Evolutionary conservation across 1,284 basidiomycete species (phyloP).

Genomic region (Pisolithus thermaeus): DNA sequence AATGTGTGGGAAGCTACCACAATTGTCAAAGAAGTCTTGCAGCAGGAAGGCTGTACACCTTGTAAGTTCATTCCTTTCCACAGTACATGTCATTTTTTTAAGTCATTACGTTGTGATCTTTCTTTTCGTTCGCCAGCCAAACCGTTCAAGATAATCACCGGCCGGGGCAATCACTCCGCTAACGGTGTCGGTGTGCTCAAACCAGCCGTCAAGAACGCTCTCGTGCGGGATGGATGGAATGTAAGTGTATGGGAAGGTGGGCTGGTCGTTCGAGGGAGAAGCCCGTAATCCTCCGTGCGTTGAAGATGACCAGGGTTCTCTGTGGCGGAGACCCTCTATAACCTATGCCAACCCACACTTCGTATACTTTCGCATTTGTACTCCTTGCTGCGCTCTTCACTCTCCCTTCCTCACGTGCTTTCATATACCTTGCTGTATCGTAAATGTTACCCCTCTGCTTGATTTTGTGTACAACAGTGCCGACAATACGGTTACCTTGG

Average conservation of each 20-base stretch:
- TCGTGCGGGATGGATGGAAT: slow-evolving; percentile 57
- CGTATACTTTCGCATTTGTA: too few species aligned
- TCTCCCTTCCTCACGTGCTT: too few species aligned
- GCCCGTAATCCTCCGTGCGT: not conserved
- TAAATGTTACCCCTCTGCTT: too few species aligned
- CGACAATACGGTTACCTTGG: too few species aligned
- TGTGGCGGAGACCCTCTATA: too few species aligned
- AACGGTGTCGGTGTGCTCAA: slow-evolving; percentile 61
- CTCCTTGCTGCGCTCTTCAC: too few species aligned
- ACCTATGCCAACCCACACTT: too few species aligned
- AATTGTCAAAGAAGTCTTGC: slow-evolving; percentile 58
- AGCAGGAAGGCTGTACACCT: slow-evolving; percentile 34
- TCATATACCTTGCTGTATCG: too few species aligned
- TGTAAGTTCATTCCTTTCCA: slow-evolving; percentile 31
- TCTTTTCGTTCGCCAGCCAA: slow-evolving; percentile 34
- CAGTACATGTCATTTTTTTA: not conserved
- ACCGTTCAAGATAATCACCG: slow-evolving; percentile 67
- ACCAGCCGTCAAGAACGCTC: slow-evolving; percentile 56
- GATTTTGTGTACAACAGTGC: too few species aligned
- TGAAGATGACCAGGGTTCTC: too few species aligned
- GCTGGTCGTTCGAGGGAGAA: slow-evolving; percentile 44
- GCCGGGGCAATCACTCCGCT: slow-evolving; percentile 63
- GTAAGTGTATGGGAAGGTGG: slow-evolving; percentile 62
- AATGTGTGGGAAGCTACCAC: slow-evolving; percentile 56
- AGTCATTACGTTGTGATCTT: not conserved